Conservation (phyloP, 805 yeast species). For the Candida easanensis region DNA sequence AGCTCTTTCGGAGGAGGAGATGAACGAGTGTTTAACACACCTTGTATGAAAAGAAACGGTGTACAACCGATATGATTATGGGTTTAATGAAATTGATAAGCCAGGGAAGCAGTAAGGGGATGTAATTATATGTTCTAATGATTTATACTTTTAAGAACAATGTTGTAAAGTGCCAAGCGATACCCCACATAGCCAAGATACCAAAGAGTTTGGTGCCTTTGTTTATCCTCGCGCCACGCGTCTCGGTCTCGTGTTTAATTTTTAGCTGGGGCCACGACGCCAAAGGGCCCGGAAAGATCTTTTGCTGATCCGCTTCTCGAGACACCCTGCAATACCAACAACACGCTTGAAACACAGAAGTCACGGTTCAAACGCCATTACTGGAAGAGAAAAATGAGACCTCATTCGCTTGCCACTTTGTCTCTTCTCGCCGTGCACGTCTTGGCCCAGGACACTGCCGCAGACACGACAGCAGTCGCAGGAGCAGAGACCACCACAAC, state of each 20-base stretch:
- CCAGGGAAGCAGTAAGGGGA: too few relatives aligned
- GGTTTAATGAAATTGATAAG: neutral
- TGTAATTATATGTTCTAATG: too few relatives aligned
- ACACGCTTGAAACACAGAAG: too few relatives aligned
- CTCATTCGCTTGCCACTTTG: neutral
- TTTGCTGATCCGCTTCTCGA: too few relatives aligned
- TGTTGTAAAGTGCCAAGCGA: neutral
- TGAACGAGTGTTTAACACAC: slow-evolving; percentile 39
- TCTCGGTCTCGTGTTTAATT: too few relatives aligned
- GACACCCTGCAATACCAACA: too few relatives aligned
- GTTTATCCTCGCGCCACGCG: neutral
- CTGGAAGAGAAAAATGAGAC: neutral
- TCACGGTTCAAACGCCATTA: too few relatives aligned
- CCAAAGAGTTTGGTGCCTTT: neutral
- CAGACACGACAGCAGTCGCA: neutral
- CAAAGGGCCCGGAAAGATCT: too few relatives aligned
- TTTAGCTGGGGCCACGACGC: too few relatives aligned
- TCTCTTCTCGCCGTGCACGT: neutral
- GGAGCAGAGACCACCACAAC: slow-evolving; percentile 6
- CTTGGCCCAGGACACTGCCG: neutral
- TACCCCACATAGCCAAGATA: neutral
- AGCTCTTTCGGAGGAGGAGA: slow-evolving; percentile 70
- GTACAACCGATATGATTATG: neutral
- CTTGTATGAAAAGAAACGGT: neutral
- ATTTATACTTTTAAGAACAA: neutral